Evolutionary conservation across 2,329 filamentous ascomycete genomes (phyloP).

Genomic region (Penicillium sp.): DNA sequence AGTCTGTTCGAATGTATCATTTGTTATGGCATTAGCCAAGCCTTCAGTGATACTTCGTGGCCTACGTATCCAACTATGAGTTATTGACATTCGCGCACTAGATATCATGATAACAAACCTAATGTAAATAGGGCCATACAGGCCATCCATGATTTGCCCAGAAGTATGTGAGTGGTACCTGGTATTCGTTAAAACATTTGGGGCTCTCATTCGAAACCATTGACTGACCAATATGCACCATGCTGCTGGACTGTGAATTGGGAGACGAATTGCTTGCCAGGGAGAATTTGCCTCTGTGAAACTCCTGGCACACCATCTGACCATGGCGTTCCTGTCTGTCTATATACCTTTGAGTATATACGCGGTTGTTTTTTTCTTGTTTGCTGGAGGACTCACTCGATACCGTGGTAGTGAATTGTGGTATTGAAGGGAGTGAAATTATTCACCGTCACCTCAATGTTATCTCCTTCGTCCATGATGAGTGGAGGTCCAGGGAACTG

Average conservation of each 20-base stretch:
- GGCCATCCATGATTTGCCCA: conserved; percentile 60
- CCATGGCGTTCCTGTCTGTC: conserved; percentile 49
- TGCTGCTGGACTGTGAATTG: conserved; percentile 38
- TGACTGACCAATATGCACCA: conserved; percentile 13
- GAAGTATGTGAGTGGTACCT: conserved; percentile 53
- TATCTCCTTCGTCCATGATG: conserved; percentile 26
- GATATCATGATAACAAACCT: neutral
- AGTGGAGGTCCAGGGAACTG: conserved; percentile 33
- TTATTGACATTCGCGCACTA: neutral
- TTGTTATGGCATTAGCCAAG: neutral
- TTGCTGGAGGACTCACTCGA: neutral
- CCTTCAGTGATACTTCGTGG: neutral
- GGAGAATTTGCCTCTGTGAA: conserved; percentile 54
- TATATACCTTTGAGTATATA: neutral
- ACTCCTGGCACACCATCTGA: conserved; percentile 61
- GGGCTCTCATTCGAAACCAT: neutral
- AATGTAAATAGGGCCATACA: conserved; percentile 51
- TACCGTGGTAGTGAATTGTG: conserved; percentile 16
- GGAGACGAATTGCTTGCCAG: conserved; percentile 52
- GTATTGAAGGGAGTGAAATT: conserved; percentile 14
- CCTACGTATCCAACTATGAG: neutral
- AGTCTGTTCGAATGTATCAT: neutral
- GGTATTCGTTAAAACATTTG: neutral
- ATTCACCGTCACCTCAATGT: conserved; percentile 27
- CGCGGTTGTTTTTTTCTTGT: neutral